Percentiles rank a stretch among this genome's conserved stretches.
phyloP scores from a whole-genome alignment of 257 asterid species.

The Salvia splendens region DNA sequence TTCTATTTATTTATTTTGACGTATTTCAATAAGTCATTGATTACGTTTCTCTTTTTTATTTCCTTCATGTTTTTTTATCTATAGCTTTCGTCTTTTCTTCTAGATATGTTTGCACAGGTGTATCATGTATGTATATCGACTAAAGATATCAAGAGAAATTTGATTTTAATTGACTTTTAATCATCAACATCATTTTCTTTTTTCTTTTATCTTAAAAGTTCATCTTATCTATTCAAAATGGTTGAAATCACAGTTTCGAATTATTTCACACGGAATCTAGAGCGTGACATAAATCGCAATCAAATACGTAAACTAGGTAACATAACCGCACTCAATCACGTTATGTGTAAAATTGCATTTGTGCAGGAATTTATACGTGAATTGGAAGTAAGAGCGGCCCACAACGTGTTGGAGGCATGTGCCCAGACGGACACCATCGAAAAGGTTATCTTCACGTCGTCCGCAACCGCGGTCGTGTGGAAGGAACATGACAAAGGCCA shows the following conservation, averaged over 20 bases:
- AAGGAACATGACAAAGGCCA: slow-evolving; percentile 38
- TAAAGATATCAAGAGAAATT: background rate
- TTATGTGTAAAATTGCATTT: background rate
- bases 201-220: background rate
- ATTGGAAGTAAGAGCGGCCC: slow-evolving; percentile 94
- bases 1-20: background rate
- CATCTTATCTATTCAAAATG: background rate
- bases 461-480: slow-evolving; percentile 88
- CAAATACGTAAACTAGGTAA: slow-evolving; percentile 3
- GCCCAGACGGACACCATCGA: slow-evolving; percentile 83
- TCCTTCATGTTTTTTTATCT: background rate
- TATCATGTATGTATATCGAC: no score
- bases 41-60: background rate
- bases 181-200: background rate
- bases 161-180: no score
- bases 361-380: slow-evolving; percentile 82
- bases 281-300: background rate
- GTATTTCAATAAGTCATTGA: background rate
- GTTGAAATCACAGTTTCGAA: background rate
- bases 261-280: slow-evolving; percentile 4
- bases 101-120: background rate
- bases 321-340: background rate
- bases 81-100: background rate
- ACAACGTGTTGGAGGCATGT: slow-evolving; percentile 95
- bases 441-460: slow-evolving; percentile 83